phyloP scores from a whole-genome alignment of 768 basidiomycete species.

The Lactarius psammicola region DNA sequence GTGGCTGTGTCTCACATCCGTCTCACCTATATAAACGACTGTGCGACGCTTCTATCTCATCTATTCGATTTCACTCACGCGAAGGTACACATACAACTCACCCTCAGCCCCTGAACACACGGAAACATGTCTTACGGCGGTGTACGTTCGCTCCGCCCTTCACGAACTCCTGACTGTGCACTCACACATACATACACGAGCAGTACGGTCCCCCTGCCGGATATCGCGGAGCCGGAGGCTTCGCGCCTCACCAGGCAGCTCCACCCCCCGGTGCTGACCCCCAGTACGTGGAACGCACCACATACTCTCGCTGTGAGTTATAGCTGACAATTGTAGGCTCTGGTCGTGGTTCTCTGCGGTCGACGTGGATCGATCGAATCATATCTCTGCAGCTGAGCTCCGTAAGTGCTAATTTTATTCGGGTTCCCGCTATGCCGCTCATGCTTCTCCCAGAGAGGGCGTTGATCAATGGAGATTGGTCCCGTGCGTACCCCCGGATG shows the following conservation, averaged over 20 bases:
- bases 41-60: not conserved
- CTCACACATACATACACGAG: not conserved
- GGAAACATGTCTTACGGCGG: conserved; percentile 25
- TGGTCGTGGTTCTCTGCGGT: conserved; percentile 74
- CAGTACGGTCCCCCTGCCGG: conserved; percentile 4
- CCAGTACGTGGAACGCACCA: conserved; percentile 48
- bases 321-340: conserved; percentile 43
- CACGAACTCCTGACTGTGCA: not conserved
- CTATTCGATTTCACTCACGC: not conserved
- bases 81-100: not conserved
- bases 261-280: conserved; percentile 72
- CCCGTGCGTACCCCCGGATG: conserved; percentile 49
- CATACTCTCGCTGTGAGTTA: no score
- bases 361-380: conserved; percentile 66
- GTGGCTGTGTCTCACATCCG: not conserved
- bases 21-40: not conserved
- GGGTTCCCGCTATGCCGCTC: conserved; percentile 29
- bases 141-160: conserved; percentile 1
- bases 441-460: conserved; percentile 40
- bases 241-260: conserved; percentile 39
- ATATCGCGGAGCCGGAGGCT: conserved; percentile 38
- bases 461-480: conserved; percentile 68
- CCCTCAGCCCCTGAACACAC: not conserved
- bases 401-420: conserved; percentile 44
- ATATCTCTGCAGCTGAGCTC: conserved; percentile 63